Evolutionary conservation across 2,329 filamentous ascomycete species (phyloP), one percentile per base, ranked within the genome.

Genomic region (Penicillium sp.): DNA sequence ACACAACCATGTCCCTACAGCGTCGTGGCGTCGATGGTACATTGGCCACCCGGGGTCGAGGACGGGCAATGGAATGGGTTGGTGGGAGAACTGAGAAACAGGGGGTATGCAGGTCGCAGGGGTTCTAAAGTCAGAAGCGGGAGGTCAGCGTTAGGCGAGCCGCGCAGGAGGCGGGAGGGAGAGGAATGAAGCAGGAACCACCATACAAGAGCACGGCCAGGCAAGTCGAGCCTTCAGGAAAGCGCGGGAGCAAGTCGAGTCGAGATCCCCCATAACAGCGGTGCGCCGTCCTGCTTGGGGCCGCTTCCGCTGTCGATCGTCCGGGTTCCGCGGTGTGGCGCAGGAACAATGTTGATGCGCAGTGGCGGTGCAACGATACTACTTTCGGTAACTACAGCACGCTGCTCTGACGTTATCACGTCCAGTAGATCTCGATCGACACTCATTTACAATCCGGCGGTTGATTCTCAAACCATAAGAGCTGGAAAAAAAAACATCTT

Each of bases 291-390:
- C 48, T 41, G n/a, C n/a, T n/a, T 54, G 40, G 40, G 57, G 53
- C 52, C 53, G 59, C 55, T 56, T 58, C 56, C 58, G 56, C 52
- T 41, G 58, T 49, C 48, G 57, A 62, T 60, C 56, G 53, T 41
- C 39, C 41, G 41, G 42, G 43, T 51, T 56, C 50, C 50, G 48
- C 52, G n/a, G n/a, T 47, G 45, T 57, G 51, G 48, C 46, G 35
- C 42, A 34, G 58, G 60, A 57, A 39, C 26, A 60, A 60, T 33
- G 20, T 57, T 63, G 48, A 53, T 57, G 50, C 60, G 59, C 1
- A 48, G 58, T 58, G 59, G 60, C 59, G 52, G 51, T 58, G 56
- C 51, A n/a, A n/a, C n/a, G n/a, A n/a, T n/a, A n/a, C n/a, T n/a
- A n/a, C n/a, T n/a, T n/a, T n/a, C n/a, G n/a, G n/a, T n/a, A n/a